These are phyloP conservation scores for Nakaseomyces kungkrabaensis DNA, from an alignment of 1,139 yeast species.

Conservation along the genomic window DNA sequence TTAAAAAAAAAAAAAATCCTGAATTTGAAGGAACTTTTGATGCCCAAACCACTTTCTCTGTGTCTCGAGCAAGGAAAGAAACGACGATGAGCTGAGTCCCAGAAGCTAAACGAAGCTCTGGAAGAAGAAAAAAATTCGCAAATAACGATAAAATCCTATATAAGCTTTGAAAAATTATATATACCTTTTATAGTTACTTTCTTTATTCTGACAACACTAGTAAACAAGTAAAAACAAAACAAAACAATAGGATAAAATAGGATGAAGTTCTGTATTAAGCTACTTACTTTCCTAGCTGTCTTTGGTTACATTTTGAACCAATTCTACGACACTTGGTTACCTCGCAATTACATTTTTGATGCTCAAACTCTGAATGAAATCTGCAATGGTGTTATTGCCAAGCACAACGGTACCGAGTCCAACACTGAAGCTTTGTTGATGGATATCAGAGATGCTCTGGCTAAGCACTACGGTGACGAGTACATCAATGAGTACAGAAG, in stretches of 20 bases:
- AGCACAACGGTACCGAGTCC: slow-evolving; percentile 34
- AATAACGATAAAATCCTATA: neutral
- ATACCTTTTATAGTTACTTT: neutral
- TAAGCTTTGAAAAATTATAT: neutral
- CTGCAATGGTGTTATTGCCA: slow-evolving; percentile 42
- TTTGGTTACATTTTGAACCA: slow-evolving; percentile 30
- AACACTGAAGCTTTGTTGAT: slow-evolving; percentile 34
- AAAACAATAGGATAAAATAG: neutral
- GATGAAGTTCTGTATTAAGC: slow-evolving; percentile 26
- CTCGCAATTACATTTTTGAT: slow-evolving; percentile 47
- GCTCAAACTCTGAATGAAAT: slow-evolving; percentile 38
- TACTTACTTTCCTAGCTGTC: slow-evolving; percentile 11
- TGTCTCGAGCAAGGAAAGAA: too few species aligned
- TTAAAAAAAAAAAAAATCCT: neutral
- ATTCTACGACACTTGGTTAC: slow-evolving; percentile 56
- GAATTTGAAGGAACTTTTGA: neutral
- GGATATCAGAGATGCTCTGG: slow-evolving; percentile 50
- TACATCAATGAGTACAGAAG: slow-evolving; percentile 57
- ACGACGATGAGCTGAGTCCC: too few species aligned
- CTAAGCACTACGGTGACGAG: slow-evolving; percentile 55
- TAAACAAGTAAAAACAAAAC: neutral
- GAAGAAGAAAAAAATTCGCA: neutral
- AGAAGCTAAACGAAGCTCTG: neutral
- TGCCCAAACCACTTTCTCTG: neutral
- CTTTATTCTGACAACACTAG: neutral